These are phyloP conservation scores for Cordyceps militaris DNA, from an alignment of 2,329 filamentous ascomycete species.

Conservation along the genomic window DNA sequence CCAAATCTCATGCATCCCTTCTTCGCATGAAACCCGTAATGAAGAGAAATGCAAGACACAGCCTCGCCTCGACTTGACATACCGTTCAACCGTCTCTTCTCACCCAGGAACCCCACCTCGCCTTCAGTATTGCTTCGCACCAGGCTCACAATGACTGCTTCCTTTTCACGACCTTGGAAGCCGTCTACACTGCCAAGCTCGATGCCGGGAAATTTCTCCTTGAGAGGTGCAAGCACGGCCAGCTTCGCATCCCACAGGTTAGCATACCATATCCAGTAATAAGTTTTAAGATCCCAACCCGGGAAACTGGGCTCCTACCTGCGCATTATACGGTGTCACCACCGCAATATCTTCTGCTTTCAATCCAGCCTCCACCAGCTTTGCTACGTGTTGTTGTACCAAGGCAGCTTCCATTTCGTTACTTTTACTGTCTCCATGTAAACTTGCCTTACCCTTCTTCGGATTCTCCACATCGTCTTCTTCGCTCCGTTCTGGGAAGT, in stretches of 20 bases:
- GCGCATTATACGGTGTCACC: constrained; percentile 93
- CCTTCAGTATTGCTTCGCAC: constrained; percentile 82
- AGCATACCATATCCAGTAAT: neutral
- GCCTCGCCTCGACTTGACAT: constrained; percentile 28
- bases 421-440: constrained; percentile 64
- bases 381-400: constrained; percentile 68
- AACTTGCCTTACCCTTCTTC: constrained; percentile 38
- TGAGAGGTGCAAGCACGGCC: constrained; percentile 69
- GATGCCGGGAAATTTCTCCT: constrained; percentile 73
- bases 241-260: constrained; percentile 42
- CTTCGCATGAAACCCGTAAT: neutral
- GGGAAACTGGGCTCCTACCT: too few species aligned
- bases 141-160: constrained; percentile 87
- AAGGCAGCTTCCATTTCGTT: constrained; percentile 86
- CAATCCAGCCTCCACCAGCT: constrained; percentile 72
- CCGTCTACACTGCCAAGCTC: constrained; percentile 97
- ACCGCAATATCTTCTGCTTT: constrained; percentile 81
- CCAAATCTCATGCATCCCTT: neutral
- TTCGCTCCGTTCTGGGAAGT: constrained; percentile 77
- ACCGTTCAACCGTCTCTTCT: constrained; percentile 91
- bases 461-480: constrained; percentile 52
- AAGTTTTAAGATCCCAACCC: too few species aligned
- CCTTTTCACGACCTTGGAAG: constrained; percentile 95
- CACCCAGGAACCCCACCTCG: constrained; percentile 88
- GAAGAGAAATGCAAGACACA: constrained; percentile 3